Evolutionary conservation across 257 asterid species (phyloP).

Genomic region (Catharanthus roseus): DNA sequence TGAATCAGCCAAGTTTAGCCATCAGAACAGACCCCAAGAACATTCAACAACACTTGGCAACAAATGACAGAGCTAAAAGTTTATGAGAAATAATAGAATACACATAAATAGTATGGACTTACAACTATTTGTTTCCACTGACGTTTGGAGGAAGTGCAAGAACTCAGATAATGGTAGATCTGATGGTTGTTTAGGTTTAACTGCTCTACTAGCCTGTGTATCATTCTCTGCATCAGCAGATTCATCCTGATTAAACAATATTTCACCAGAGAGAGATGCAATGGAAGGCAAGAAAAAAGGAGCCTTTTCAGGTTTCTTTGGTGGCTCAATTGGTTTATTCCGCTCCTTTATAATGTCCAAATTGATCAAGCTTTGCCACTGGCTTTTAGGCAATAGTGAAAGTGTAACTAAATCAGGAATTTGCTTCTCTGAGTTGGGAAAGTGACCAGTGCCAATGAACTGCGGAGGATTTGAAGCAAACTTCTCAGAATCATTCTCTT

Average conservation of each 20-base stretch:
- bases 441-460: conserved; percentile 28
- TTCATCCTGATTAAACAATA: conserved; percentile 52
- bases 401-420: conserved; percentile 82
- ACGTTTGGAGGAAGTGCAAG: conserved; percentile 49
- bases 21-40: background rate
- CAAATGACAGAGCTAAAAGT: background rate
- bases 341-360: conserved; percentile 80
- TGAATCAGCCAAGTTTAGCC: background rate
- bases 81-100: background rate
- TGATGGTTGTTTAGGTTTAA: conserved; percentile 20
- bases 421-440: conserved; percentile 36
- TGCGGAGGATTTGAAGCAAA: conserved; percentile 23
- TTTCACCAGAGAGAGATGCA: conserved; percentile 78
- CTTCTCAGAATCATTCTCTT: conserved; percentile 28
- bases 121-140: conserved; percentile 49
- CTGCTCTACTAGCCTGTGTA: conserved; percentile 31
- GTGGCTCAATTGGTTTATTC: conserved; percentile 94
- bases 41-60: background rate
- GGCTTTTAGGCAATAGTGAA: conserved; percentile 80
- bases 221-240: conserved; percentile 41
- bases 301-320: conserved; percentile 88
- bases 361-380: conserved; percentile 95
- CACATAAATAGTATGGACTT: conserved; percentile 25
- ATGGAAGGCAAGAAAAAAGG: conserved; percentile 86
- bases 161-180: conserved; percentile 49